Percentiles rank a stretch among this genome's conserved stretches.
phyloP scores from a whole-genome alignment of 176 grass and related monocot species.

The Carex littledalei region DNA sequence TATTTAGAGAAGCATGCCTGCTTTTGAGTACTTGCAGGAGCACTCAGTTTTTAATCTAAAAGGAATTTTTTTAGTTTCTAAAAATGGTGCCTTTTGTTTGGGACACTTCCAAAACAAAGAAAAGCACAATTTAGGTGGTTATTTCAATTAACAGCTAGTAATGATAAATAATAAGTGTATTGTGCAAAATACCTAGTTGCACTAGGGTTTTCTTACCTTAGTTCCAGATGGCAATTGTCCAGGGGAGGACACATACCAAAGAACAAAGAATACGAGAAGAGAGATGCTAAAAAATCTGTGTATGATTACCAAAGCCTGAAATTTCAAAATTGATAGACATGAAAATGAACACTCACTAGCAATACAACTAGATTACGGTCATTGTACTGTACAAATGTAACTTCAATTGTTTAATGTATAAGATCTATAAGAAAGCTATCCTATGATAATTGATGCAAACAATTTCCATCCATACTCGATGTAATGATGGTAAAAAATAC shows the following conservation, averaged over 20 bases:
- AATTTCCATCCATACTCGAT: not conserved
- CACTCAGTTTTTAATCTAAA: not conserved
- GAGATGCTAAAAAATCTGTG: constrained; percentile 90
- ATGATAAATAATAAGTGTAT: not conserved
- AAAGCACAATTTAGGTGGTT: not conserved
- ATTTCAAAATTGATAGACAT: constrained; percentile 10
- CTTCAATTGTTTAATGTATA: not conserved
- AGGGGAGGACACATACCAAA: constrained; percentile 74
- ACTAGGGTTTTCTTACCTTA: constrained; percentile 40
- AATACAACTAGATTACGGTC: not conserved
- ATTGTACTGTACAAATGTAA: not conserved
- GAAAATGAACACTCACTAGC: not conserved
- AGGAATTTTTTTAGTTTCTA: not conserved
- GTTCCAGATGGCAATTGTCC: not conserved
- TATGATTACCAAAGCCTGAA: constrained; percentile 89
- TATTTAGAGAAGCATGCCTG: not conserved
- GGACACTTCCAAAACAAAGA: not conserved
- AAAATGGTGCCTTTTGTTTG: not conserved
- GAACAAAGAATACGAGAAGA: constrained; percentile 74
- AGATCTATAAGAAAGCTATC: not conserved
- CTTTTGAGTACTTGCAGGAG: not conserved
- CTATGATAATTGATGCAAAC: not conserved
- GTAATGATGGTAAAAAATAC: not conserved
- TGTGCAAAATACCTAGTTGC: not conserved
- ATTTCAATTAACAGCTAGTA: not conserved